Evolutionary conservation across 1,284 basidiomycete genomes (phyloP), one percentile per base, ranked within the genome.

Genomic region (Ganoderma multipileum): DNA sequence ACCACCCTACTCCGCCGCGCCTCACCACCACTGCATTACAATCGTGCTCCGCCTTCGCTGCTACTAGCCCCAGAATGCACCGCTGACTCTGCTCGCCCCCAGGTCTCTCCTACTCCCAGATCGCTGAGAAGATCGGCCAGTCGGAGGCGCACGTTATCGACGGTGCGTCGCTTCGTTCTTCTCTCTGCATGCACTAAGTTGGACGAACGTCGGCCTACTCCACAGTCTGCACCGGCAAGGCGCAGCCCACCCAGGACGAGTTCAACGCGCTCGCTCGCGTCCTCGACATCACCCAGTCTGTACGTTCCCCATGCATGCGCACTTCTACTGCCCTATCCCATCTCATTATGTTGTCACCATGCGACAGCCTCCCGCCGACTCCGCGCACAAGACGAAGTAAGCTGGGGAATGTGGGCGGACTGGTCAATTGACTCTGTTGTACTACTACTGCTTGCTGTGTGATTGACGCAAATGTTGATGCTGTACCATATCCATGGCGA

Each of bases 171-270:
- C 63, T 63, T 50, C 52, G 14, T 18, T 6, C 2, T 16, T 20
- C 4, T 38, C 12, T n/a, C 47, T 6, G 3, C 33, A 38, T 57
- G 33, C 36, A 61, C 61, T 23, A 1, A 20, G n/a, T n/a, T n/a
- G n/a, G n/a, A n/a, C n/a, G n/a, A n/a, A 9, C 14, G 1, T 20
- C 14, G 26, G 20, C 1, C 30, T 44, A 20, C 3, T 20, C 30
- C 39, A 28, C 65, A 91, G 90, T 91, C 74, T 85, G 87, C 81
- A 84, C 83, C 12, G 88, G 86, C 20, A 75, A 61, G 4, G 57
- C 36, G 1, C 82, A 76, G 65, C 85, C 90, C 16, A 88, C 85
- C 20, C 72, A 79, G 7, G 75, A 72, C 0, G 89, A 91, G 77
- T 91, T 89, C 79, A 77, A 82, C 66, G 79, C 79, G 23, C 83